Evolutionary conservation across 495 filamentous ascomycete species (phyloP).

Genomic region (Entonaema liquescens): DNA sequence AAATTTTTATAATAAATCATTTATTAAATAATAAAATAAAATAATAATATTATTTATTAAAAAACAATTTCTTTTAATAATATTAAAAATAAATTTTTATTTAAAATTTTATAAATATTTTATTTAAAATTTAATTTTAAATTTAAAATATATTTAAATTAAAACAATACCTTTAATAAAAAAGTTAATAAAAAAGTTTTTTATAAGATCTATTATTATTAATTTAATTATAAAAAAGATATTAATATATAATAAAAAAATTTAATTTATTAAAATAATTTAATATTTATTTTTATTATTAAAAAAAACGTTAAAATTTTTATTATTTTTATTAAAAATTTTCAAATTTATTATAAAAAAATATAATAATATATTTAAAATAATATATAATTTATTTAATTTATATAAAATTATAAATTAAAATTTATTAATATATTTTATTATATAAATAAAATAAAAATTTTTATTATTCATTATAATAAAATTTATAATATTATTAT

Average conservation of each 20-base stretch:
- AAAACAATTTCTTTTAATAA: conserved; percentile 3
- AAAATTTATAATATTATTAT: conserved; percentile 1
- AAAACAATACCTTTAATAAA: conserved; percentile 8
- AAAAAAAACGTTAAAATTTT: neutral
- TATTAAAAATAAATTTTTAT: conserved; percentile 7
- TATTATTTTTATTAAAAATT: conserved; percentile 1
- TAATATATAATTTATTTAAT: conserved; percentile 8
- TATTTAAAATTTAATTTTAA: conserved; percentile 8
- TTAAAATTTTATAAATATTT: neutral
- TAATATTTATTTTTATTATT: conserved; percentile 10
- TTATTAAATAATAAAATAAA: conserved; percentile 1
- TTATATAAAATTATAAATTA: conserved; percentile 7
- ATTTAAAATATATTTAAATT: conserved; percentile 1
- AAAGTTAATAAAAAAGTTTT: neutral
- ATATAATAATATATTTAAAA: conserved; percentile 2
- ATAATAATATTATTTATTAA: neutral
- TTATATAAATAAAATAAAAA: neutral
- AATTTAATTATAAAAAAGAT: conserved; percentile 1
- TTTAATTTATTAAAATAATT: neutral
- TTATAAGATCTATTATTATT: neutral
- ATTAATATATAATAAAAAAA: neutral
- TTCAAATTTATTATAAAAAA: conserved; percentile 1
- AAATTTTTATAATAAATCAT: conserved; percentile 5
- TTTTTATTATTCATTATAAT: neutral
- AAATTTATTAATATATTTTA: conserved; percentile 15